A percentile compares a stretch with the other conserved stretches of the same genome.
Evolutionary conservation across 441 rosid species (phyloP).

Genomic region (Mallotus repandus): DNA sequence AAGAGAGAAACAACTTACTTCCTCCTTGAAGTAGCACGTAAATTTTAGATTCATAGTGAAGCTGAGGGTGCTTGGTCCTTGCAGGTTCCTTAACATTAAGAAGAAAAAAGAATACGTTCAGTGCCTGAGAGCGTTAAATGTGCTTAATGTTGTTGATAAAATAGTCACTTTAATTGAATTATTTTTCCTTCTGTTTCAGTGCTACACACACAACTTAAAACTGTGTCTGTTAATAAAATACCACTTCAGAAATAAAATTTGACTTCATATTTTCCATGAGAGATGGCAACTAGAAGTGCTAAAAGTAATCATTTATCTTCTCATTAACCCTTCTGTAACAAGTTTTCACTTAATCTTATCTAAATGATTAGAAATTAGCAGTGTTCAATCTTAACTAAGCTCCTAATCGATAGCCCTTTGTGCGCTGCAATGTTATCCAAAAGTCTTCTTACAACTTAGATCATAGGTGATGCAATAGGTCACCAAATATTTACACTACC

Average conservation of each 20-base stretch:
- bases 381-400: too few relatives aligned
- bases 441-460: too few relatives aligned
- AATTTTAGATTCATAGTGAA: constrained; percentile 91
- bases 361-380: too few relatives aligned
- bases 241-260: neutral
- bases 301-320: neutral
- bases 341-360: too few relatives aligned
- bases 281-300: neutral
- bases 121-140: constrained; percentile 6
- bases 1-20: constrained; percentile 46
- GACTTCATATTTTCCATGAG: neutral
- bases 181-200: neutral
- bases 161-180: neutral
- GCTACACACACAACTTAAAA: neutral
- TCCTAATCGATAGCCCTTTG: too few relatives aligned
- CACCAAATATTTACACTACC: neutral
- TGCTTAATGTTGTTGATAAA: neutral
- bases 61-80: constrained; percentile 89
- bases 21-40: constrained; percentile 97
- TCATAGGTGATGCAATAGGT: neutral
- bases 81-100: constrained; percentile 66
- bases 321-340: neutral
- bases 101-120: neutral
- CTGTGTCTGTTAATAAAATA: neutral
- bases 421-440: too few relatives aligned